Evolutionary conservation across 1,139 yeast species (phyloP).

Genomic region (Kodamaea alishanica): DNA sequence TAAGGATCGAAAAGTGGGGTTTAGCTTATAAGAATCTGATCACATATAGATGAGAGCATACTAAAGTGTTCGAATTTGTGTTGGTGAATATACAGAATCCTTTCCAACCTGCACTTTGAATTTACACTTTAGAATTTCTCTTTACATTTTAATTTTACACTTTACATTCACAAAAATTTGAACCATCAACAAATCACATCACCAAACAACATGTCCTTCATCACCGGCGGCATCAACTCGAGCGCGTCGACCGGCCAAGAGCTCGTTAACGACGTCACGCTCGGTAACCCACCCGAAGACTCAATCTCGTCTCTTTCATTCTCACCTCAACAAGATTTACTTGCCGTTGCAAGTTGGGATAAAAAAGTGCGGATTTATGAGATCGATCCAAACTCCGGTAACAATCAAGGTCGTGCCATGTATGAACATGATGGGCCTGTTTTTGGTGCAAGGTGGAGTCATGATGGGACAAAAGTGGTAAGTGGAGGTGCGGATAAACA

Average conservation of each 20-base stretch:
- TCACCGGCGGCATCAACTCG: constrained; percentile 16
- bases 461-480: constrained; percentile 82
- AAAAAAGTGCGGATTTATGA: constrained; percentile 92
- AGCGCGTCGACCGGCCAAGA: constrained; percentile 61
- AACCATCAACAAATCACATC: neutral
- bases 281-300: constrained; percentile 87
- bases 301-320: constrained; percentile 83
- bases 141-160: neutral
- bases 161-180: neutral
- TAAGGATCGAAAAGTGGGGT: too few relatives aligned
- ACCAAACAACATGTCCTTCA: constrained; percentile 25
- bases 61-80: too few relatives aligned
- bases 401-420: constrained; percentile 81
- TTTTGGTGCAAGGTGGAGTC: constrained; percentile 73
- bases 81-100: too few relatives aligned
- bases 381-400: constrained; percentile 61
- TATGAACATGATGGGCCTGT: constrained; percentile 92
- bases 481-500: constrained; percentile 94
- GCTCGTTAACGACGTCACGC: constrained; percentile 68
- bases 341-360: constrained; percentile 92
- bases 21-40: too few relatives aligned
- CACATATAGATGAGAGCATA: too few relatives aligned
- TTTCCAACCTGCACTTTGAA: too few relatives aligned
- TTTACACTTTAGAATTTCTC: too few relatives aligned
- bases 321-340: constrained; percentile 85